Evolutionary conservation across 75 land plant species (phyloP).

Genomic region (Pseudotsuga menziesii): DNA sequence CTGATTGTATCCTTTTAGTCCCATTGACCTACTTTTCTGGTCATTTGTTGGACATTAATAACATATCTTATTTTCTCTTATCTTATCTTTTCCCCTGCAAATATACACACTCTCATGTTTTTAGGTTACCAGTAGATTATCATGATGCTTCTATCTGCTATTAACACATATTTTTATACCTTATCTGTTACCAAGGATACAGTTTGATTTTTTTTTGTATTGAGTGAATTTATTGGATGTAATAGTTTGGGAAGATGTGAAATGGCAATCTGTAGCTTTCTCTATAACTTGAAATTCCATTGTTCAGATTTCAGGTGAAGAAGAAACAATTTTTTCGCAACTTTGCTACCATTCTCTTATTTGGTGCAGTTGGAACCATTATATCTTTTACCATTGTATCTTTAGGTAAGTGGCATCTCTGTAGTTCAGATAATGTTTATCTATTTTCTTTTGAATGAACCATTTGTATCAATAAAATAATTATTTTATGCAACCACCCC

Average conservation of each 20-base stretch:
- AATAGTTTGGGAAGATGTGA: background rate
- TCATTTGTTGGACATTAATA: no score
- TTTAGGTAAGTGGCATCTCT: slow-evolving; percentile 10
- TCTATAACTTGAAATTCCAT: background rate
- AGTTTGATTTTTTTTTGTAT: background rate
- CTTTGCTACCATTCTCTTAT: slow-evolving; percentile 22
- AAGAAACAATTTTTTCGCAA: slow-evolving; percentile 37
- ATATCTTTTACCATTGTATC: slow-evolving; percentile 24
- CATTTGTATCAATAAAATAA: background rate
- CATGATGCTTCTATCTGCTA: background rate
- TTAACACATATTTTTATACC: background rate
- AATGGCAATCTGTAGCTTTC: background rate
- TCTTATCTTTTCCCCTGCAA: no score
- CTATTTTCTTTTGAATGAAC: background rate
- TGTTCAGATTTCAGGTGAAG: slow-evolving; percentile 35
- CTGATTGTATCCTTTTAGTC: no score
- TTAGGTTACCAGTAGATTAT: background rate
- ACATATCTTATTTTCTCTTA: no score
- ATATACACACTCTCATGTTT: background rate
- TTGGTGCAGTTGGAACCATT: slow-evolving; percentile 25
- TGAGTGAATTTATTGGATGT: background rate
- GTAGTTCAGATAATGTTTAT: background rate
- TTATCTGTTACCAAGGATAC: background rate
- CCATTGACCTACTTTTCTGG: no score
- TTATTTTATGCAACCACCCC: background rate